These are phyloP conservation scores for Colletotrichum endophyticum DNA, from an alignment of 2,329 filamentous ascomycete species.

Conservation along the genomic window DNA sequence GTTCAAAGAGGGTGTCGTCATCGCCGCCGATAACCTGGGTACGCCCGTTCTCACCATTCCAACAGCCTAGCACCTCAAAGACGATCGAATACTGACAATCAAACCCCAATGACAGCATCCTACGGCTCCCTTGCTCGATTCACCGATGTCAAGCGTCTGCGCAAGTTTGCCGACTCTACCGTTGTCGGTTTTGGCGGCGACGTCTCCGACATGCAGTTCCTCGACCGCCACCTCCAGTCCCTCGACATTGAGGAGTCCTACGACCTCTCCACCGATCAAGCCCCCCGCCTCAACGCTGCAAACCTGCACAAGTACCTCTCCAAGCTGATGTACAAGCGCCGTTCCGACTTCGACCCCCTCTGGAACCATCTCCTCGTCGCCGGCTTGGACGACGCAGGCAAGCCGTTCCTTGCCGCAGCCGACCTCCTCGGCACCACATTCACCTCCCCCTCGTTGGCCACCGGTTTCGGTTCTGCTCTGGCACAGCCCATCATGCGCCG, in stretches of 20 bases:
- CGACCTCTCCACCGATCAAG: conserved; percentile 50
- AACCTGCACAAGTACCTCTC: conserved; percentile 97
- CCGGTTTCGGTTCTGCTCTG: conserved; percentile 91
- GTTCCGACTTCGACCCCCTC: conserved; percentile 93
- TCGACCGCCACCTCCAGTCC: conserved; percentile 87
- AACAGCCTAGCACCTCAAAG: neutral
- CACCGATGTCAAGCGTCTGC: conserved; percentile 94
- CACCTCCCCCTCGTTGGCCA: conserved; percentile 85
- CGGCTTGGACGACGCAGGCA: conserved; percentile 78
- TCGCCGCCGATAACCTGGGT: conserved; percentile 97
- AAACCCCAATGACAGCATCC: conserved; percentile 67
- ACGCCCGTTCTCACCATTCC: conserved; percentile 30
- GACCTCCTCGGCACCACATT: conserved; percentile 95
- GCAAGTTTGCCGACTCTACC: conserved; percentile 81
- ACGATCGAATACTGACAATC: conserved; percentile 2
- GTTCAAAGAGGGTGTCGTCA: conserved; percentile 94
- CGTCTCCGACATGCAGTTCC: conserved; percentile 98
- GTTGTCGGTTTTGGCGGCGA: conserved; percentile 96
- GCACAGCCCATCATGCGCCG: conserved; percentile 90
- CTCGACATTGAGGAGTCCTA: conserved; percentile 92
- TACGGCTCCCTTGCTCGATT: conserved; percentile 98
- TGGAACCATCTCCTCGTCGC: conserved; percentile 97
- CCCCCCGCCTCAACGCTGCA: conserved; percentile 74
- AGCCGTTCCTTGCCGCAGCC: conserved; percentile 89
- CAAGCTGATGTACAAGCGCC: conserved; percentile 95